phyloP scores from a whole-genome alignment of 139 green algal genomes.

The Chlorella ohadii region DNA sequence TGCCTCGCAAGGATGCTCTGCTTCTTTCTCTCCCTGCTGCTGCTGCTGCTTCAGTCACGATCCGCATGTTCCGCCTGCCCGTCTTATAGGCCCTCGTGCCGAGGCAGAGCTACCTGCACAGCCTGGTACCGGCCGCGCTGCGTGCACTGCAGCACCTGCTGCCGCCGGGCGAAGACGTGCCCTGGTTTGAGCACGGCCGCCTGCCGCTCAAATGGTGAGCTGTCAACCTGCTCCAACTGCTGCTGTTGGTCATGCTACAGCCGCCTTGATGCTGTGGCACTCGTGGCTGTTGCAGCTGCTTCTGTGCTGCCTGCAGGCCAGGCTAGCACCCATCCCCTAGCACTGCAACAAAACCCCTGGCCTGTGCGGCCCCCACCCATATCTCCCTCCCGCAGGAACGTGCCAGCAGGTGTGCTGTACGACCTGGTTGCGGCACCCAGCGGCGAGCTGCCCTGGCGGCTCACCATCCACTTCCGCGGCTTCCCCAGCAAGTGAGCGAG shows the following conservation, averaged over 20 bases:
- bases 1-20: too few relatives aligned
- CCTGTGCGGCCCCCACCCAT: not conserved
- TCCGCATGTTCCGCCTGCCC: not conserved
- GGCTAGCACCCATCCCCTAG: too few relatives aligned
- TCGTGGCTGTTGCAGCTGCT: too few relatives aligned
- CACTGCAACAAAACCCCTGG: not conserved
- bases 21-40: too few relatives aligned
- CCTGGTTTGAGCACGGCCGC: slow-evolving; percentile 63
- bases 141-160: slow-evolving; percentile 63
- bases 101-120: slow-evolving; percentile 55
- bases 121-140: slow-evolving; percentile 40
- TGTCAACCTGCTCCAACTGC: not conserved
- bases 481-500: slow-evolving; percentile 3
- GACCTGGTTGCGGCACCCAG: slow-evolving; percentile 47
- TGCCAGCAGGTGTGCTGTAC: slow-evolving; percentile 60
- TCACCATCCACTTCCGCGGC: slow-evolving; percentile 37
- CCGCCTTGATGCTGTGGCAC: too few relatives aligned
- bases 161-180: slow-evolving; percentile 37
- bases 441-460: slow-evolving; percentile 34
- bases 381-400: slow-evolving; percentile 41
- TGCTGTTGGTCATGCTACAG: not conserved
- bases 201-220: slow-evolving; percentile 66
- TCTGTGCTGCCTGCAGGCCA: too few relatives aligned
- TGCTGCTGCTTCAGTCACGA: not conserved
- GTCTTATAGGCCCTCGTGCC: slow-evolving; percentile 48